phyloP scores from a whole-genome alignment of 1,139 yeast species.

The Yamadazyma pseudoaaseri region DNA sequence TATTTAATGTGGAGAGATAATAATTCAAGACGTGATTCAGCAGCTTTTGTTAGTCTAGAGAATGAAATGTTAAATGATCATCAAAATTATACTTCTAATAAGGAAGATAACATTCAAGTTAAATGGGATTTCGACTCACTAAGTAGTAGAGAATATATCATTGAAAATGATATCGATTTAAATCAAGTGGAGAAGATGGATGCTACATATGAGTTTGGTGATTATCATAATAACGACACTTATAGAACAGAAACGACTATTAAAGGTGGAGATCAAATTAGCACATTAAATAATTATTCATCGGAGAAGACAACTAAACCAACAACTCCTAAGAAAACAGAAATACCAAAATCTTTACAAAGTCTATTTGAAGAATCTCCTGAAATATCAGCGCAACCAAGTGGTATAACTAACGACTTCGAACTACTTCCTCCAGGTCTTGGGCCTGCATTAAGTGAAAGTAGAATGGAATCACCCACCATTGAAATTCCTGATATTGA shows the following conservation, averaged over 20 bases:
- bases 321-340: constrained; percentile 23
- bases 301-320: constrained; percentile 7
- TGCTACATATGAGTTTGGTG: constrained; percentile 33
- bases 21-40: constrained; percentile 48
- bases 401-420: constrained; percentile 9
- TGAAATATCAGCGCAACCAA: constrained; percentile 11
- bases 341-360: constrained; percentile 70
- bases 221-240: constrained; percentile 25
- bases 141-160: constrained; percentile 67
- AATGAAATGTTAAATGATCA: constrained; percentile 20
- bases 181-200: constrained; percentile 42
- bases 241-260: constrained; percentile 32
- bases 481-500: constrained; percentile 50
- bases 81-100: constrained; percentile 15
- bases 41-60: constrained; percentile 35
- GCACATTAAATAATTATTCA: constrained; percentile 7
- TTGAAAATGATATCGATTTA: constrained; percentile 60
- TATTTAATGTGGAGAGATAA: constrained; percentile 78
- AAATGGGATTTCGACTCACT: constrained; percentile 87
- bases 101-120: constrained; percentile 50
- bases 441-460: constrained; percentile 10
- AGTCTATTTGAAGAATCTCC: constrained; percentile 60
- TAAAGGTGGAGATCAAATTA: constrained; percentile 17
- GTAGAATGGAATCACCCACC: constrained; percentile 40
- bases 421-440: constrained; percentile 18